A percentile compares a stretch with the other conserved stretches of the same genome.
These are phyloP conservation scores for Trichosporon ovoides DNA, from an alignment of 1,284 basidiomycete genomes.

Conservation along the genomic window DNA sequence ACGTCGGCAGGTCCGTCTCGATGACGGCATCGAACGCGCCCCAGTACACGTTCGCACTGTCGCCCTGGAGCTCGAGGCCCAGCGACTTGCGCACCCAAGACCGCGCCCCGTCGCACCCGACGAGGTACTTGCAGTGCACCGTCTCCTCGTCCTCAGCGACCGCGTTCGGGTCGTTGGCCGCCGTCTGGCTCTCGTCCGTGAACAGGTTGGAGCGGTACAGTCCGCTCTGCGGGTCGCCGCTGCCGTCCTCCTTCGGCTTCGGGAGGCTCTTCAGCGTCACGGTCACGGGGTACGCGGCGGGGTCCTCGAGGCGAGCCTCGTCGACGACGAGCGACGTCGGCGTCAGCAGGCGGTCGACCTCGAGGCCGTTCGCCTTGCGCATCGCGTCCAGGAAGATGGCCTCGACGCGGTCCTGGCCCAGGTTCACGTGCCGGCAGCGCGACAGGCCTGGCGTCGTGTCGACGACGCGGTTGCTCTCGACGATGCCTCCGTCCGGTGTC, in stretches of 20 bases:
- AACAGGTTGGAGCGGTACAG: constrained; percentile 37
- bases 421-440: constrained; percentile 30
- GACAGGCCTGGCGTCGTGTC: constrained; percentile 32
- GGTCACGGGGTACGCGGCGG: constrained; percentile 28
- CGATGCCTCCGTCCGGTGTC: constrained; percentile 20
- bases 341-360: constrained; percentile 27
- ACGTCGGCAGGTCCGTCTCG: constrained; percentile 23
- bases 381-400: constrained; percentile 34
- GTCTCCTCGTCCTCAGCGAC: constrained; percentile 18
- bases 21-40: constrained; percentile 37
- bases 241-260: constrained; percentile 16
- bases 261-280: constrained; percentile 28
- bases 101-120: constrained; percentile 30
- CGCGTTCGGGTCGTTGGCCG: constrained; percentile 34
- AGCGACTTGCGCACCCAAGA: constrained; percentile 27
- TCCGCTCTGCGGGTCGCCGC: constrained; percentile 24
- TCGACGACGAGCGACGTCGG: constrained; percentile 23
- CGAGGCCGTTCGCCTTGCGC: constrained; percentile 27
- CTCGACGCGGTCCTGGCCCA: constrained; percentile 37
- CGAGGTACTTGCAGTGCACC: constrained; percentile 30
- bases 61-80: constrained; percentile 39
- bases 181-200: constrained; percentile 21
- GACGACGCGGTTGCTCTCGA: constrained; percentile 28
- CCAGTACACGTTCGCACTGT: constrained; percentile 44
- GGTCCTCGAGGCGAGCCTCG: constrained; percentile 18